Percentiles rank a stretch among this genome's conserved stretches.
These are phyloP conservation scores for Penstemon eatonii DNA, from an alignment of 257 asterid genomes.

Conservation along the genomic window DNA sequence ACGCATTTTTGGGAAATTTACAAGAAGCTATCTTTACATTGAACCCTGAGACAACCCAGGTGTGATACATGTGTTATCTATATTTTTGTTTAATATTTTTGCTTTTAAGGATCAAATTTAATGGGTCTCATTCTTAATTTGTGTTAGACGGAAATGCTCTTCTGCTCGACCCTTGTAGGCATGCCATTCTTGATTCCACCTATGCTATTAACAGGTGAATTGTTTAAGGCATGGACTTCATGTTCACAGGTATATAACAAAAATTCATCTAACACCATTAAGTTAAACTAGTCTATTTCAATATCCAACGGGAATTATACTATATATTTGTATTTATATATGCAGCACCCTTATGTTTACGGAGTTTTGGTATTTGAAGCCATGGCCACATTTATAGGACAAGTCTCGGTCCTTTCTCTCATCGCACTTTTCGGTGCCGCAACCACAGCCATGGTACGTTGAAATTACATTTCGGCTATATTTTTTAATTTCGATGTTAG, in stretches of 20 bases:
- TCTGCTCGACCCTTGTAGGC: slow-evolving; percentile 93
- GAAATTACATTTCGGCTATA: not conserved
- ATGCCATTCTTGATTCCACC: slow-evolving; percentile 95
- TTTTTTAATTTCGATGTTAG: not conserved
- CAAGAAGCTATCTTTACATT: slow-evolving; percentile 92
- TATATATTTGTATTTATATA: not conserved
- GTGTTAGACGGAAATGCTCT: slow-evolving; percentile 89
- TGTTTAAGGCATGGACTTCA: slow-evolving; percentile 73
- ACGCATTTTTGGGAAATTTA: slow-evolving; percentile 77
- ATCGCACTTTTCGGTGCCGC: slow-evolving; percentile 94
- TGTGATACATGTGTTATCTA: slow-evolving; percentile 20
- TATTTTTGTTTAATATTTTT: not conserved
- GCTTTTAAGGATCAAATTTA: not conserved
- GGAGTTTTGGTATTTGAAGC: slow-evolving; percentile 92
- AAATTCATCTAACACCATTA: not conserved
- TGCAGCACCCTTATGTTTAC: slow-evolving; percentile 90
- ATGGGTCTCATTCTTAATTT: slow-evolving; percentile 8
- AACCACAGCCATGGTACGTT: slow-evolving; percentile 84
- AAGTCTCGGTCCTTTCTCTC: slow-evolving; percentile 92
- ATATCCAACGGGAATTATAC: not conserved
- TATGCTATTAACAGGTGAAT: slow-evolving; percentile 83
- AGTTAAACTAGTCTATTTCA: not conserved
- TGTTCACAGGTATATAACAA: slow-evolving; percentile 60
- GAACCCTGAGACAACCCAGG: slow-evolving; percentile 91
- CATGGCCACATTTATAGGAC: slow-evolving; percentile 88